phyloP scores from a whole-genome alignment of 148 eudicot genomes.

The Gaultheria prostrata region DNA sequence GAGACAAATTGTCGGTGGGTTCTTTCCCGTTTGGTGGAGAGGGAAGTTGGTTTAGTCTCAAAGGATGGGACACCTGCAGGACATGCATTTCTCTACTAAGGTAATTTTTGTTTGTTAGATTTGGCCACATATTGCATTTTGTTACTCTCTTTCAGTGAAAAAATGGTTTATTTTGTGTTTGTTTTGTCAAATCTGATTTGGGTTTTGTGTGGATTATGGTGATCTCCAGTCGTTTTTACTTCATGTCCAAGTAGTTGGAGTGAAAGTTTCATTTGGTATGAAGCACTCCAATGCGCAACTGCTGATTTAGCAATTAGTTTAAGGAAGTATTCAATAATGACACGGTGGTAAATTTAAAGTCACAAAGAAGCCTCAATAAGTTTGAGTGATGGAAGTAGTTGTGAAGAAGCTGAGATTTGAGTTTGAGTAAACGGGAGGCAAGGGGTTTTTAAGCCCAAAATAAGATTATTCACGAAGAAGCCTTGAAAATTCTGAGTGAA shows the following conservation, averaged over 20 bases:
- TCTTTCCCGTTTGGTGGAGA: slow-evolving; percentile 5
- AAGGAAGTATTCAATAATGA: neutral
- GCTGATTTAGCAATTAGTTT: neutral
- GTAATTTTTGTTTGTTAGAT: neutral
- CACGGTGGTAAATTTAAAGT: neutral
- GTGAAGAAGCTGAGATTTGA: neutral
- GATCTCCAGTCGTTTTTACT: neutral
- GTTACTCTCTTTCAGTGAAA: neutral
- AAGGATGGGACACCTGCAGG: neutral
- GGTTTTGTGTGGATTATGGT: slow-evolving; percentile 1
- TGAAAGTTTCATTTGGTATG: neutral
- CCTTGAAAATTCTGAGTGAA: neutral
- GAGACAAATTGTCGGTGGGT: neutral
- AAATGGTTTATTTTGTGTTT: neutral
- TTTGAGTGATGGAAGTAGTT: neutral
- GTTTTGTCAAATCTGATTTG: neutral
- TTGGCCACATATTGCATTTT: slow-evolving; percentile 11
- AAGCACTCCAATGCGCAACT: neutral
- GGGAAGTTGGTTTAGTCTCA: slow-evolving; percentile 7
- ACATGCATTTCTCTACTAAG: neutral
- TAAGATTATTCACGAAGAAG: neutral
- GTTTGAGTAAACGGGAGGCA: neutral
- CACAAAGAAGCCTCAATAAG: neutral
- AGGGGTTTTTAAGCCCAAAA: neutral
- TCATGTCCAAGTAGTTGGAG: neutral